Percentiles rank a stretch among this genome's conserved stretches.
These are phyloP conservation scores for Xerocomellus intermedius DNA, from an alignment of 768 basidiomycete genomes.

Conservation along the genomic window DNA sequence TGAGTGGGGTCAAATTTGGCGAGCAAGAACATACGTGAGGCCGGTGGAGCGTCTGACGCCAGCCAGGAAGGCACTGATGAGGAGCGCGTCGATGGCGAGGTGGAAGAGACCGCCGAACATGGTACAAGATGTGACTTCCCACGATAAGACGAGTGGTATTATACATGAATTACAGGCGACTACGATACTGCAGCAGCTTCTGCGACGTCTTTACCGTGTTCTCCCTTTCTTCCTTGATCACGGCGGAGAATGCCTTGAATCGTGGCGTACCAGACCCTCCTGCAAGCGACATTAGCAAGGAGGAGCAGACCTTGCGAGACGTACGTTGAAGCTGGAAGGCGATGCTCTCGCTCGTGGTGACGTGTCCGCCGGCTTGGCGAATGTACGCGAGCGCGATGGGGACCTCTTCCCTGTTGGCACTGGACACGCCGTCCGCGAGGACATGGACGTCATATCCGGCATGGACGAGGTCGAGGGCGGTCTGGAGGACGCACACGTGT, in stretches of 20 bases:
- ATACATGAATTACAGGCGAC: constrained; percentile 12
- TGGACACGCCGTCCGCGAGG: constrained; percentile 82
- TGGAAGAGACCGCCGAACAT: constrained; percentile 48
- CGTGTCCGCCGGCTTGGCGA: constrained; percentile 68
- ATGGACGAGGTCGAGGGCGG: constrained; percentile 64
- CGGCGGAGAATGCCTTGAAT: constrained; percentile 70
- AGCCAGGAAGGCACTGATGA: constrained; percentile 79
- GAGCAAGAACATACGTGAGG: constrained; percentile 60
- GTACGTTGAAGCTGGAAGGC: constrained; percentile 74
- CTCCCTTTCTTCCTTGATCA: constrained; percentile 79
- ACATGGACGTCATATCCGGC: constrained; percentile 57
- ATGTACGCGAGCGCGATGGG: constrained; percentile 69
- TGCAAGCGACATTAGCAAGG: constrained; percentile 26
- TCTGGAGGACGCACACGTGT: constrained; percentile 88
- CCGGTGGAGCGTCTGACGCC: constrained; percentile 84
- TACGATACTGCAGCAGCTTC: constrained; percentile 31
- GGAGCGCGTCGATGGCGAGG: constrained; percentile 71
- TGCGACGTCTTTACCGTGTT: constrained; percentile 45
- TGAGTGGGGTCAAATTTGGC: not conserved
- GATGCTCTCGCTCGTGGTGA: constrained; percentile 80
- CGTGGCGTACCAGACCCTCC: constrained; percentile 58
- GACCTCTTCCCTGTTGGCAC: constrained; percentile 77
- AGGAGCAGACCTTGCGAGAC: constrained; percentile 4
- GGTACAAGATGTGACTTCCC: constrained; percentile 12
- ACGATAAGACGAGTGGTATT: constrained; percentile 1